Percentiles rank a stretch among this genome's conserved stretches.
phyloP scores from a whole-genome alignment of 2,329 filamentous ascomycete genomes.

The Aspergillus bombycis region DNA sequence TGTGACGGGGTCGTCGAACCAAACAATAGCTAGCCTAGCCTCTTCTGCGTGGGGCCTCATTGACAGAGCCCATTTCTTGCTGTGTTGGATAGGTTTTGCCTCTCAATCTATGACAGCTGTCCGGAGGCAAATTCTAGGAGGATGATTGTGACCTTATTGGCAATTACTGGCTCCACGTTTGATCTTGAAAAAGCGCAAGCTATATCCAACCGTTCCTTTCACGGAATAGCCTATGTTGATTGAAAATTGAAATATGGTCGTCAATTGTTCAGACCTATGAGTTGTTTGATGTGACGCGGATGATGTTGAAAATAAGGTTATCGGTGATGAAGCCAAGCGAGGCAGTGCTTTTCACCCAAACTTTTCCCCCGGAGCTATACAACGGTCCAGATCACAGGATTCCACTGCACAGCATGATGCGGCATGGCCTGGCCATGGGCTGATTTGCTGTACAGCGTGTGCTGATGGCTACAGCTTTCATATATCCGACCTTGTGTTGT shows the following conservation, averaged over 20 bases:
- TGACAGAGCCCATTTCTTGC: too few species aligned
- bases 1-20: too few species aligned
- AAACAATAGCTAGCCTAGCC: too few species aligned
- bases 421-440: neutral
- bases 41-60: too few species aligned
- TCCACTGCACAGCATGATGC: neutral
- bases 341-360: constrained; percentile 2
- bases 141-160: too few species aligned
- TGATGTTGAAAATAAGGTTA: constrained; percentile 3
- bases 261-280: neutral
- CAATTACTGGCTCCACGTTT: neutral
- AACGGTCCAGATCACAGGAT: neutral
- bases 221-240: neutral
- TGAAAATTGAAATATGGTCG: neutral
- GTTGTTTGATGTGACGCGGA: neutral
- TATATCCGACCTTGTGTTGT: neutral
- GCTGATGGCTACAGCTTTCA: neutral
- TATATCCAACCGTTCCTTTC: neutral
- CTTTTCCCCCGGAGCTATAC: neutral
- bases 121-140: too few species aligned
- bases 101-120: too few species aligned
- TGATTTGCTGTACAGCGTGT: neutral
- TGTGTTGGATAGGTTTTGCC: too few species aligned
- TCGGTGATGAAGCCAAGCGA: constrained; percentile 1
- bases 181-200: neutral